Conservation (phyloP, 202 grass and related monocot genomes). For the Elaeis oleifera region DNA sequence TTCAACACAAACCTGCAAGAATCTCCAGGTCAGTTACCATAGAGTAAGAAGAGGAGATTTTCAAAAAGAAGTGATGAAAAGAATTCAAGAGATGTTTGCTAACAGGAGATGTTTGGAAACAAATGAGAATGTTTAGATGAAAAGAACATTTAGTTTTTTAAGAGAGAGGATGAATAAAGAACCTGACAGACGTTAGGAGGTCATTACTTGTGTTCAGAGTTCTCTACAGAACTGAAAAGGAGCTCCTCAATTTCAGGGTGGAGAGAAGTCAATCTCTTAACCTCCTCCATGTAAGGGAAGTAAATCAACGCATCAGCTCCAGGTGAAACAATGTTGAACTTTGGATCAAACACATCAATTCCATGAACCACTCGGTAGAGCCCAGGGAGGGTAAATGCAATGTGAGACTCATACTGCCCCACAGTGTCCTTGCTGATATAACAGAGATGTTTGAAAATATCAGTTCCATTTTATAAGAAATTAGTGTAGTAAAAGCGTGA, state of each 20-base stretch:
- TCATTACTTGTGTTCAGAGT: slow-evolving; percentile 80
- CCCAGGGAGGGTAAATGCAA: slow-evolving; percentile 72
- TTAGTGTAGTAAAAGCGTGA: too few species aligned
- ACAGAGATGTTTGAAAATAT: slow-evolving; percentile 1
- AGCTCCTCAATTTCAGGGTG: slow-evolving; percentile 89
- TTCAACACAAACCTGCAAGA: slow-evolving; percentile 56
- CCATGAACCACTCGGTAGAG: slow-evolving; percentile 90
- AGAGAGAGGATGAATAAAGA: too few species aligned
- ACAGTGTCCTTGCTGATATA: slow-evolving; percentile 75
- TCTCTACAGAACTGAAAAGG: slow-evolving; percentile 66
- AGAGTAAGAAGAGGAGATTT: background rate
- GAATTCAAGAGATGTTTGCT: background rate
- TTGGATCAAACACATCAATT: slow-evolving; percentile 90
- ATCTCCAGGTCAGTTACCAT: background rate
- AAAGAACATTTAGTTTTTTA: too few species aligned
- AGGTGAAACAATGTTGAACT: slow-evolving; percentile 94
- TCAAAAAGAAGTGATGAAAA: background rate
- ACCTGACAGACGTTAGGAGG: too few species aligned
- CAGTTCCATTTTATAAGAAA: too few species aligned
- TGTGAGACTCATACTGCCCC: slow-evolving; percentile 86
- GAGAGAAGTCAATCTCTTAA: slow-evolving; percentile 76
- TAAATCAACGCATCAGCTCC: slow-evolving; percentile 86
- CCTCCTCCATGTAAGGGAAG: slow-evolving; percentile 69
- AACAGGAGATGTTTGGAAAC: too few species aligned
- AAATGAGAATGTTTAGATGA: too few species aligned